These are phyloP conservation scores for Fomes fomentarius DNA, from an alignment of 1,284 basidiomycete genomes.

Conservation along the genomic window DNA sequence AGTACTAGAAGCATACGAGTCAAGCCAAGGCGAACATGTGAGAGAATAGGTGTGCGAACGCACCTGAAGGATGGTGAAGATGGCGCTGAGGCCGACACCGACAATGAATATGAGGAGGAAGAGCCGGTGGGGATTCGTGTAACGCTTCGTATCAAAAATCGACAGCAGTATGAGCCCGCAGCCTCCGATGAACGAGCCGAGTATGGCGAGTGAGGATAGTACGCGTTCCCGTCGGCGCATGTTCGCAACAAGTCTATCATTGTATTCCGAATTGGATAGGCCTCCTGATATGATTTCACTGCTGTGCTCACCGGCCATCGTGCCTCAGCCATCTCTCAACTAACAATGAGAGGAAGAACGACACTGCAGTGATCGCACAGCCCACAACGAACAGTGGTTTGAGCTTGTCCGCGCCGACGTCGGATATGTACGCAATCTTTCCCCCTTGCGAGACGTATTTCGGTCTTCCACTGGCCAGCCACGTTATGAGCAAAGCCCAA, in stretches of 20 bases:
- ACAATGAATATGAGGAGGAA: slow-evolving; percentile 69
- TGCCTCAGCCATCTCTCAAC: slow-evolving; percentile 67
- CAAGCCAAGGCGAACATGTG: background rate
- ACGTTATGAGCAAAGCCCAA: slow-evolving; percentile 68
- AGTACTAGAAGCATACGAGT: slow-evolving; percentile 49
- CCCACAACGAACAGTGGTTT: slow-evolving; percentile 74
- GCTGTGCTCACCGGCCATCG: slow-evolving; percentile 51
- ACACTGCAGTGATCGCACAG: slow-evolving; percentile 59
- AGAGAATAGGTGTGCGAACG: slow-evolving; percentile 11
- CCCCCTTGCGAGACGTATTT: slow-evolving; percentile 54
- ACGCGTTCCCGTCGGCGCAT: slow-evolving; percentile 59
- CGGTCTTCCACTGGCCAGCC: slow-evolving; percentile 54
- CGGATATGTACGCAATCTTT: slow-evolving; percentile 72
- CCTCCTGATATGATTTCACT: too few relatives aligned
- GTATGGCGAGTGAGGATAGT: slow-evolving; percentile 56
- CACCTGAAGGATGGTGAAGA: slow-evolving; percentile 75
- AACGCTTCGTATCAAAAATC: slow-evolving; percentile 65
- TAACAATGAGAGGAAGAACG: slow-evolving; percentile 61
- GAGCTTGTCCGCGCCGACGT: slow-evolving; percentile 67
- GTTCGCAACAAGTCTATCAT: slow-evolving; percentile 58
- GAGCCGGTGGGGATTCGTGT: slow-evolving; percentile 50
- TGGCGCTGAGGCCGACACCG: slow-evolving; percentile 61
- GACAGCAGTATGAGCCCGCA: slow-evolving; percentile 52
- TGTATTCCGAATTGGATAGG: too few relatives aligned
- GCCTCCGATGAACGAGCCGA: slow-evolving; percentile 60